These are phyloP conservation scores for Colletotrichum ledebouriae DNA, from an alignment of 2,329 filamentous ascomycete species.

Conservation along the genomic window DNA sequence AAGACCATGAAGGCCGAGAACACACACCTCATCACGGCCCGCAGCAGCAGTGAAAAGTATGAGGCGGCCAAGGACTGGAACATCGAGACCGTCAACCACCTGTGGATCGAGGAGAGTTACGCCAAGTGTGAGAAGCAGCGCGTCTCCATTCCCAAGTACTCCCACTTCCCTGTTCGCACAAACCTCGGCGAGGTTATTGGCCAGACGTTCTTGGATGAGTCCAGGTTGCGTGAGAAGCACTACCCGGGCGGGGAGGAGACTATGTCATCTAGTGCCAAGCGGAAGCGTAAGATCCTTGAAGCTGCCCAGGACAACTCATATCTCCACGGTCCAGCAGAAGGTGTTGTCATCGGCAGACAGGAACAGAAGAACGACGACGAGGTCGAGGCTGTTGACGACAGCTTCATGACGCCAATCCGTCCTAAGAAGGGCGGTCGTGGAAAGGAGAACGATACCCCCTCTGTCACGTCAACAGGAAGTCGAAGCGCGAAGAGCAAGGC, in stretches of 20 bases:
- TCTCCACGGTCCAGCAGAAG: conserved; percentile 60
- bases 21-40: conserved; percentile 93
- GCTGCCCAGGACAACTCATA: conserved; percentile 65
- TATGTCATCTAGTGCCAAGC: conserved; percentile 58
- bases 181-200: conserved; percentile 95
- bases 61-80: conserved; percentile 93
- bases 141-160: conserved; percentile 81
- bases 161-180: conserved; percentile 87
- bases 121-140: conserved; percentile 85
- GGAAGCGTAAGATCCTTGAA: conserved; percentile 65
- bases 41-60: conserved; percentile 92
- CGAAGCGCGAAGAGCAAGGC: conserved; percentile 92
- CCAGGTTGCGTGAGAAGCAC: conserved; percentile 73
- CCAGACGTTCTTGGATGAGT: conserved; percentile 82
- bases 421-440: conserved; percentile 67
- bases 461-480: conserved; percentile 74
- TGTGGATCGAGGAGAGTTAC: conserved; percentile 98
- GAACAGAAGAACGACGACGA: conserved; percentile 55
- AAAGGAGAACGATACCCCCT: conserved; percentile 89
- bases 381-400: conserved; percentile 51
- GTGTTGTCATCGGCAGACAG: conserved; percentile 59
- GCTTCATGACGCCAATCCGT: conserved; percentile 65
- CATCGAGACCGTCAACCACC: conserved; percentile 89
- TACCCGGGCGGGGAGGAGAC: conserved; percentile 71
- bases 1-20: conserved; percentile 97